Evolutionary conservation across 2,329 filamentous ascomycete genomes (phyloP), one percentile per base, ranked within the genome.

Genomic region (Fusarium xyrophilum): DNA sequence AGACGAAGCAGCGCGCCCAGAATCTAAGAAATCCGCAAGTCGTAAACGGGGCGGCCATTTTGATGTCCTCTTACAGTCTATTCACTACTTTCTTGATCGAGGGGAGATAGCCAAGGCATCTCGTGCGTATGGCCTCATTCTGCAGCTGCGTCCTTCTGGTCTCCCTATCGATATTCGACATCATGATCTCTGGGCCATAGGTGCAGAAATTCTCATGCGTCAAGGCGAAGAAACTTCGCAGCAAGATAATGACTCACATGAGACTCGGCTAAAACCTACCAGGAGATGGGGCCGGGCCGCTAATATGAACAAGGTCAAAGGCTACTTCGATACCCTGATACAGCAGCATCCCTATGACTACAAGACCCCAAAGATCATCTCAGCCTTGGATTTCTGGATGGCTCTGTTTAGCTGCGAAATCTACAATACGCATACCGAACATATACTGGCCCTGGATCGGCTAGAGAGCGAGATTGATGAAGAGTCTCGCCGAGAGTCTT

Each of bases 401-500:
- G 91, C 91, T 17, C 86, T 97, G 80, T 89, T 95, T 71, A 89
- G 89, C 50, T 86, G 93, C 46, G 95, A 96, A 86, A 86, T 97
- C 53, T 94, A 93, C 76, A 88, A 91, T 65, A 82, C 89, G 3
- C 87, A 92, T 73, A 83, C 87, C 47, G 88, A 88, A 80, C 85
- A 85, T 73, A 80, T 77, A 56, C 74, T 76, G 52, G 84, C 79
- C 14, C 73, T 85, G 38, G 76, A 81, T 56, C 76, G 74, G n/a
- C 58, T 62, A 28, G 73, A 69, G 7, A 77, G 75, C 13, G 76
- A 80, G 4, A 75, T 79, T 7, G 72, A 72, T 8, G 67, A 75
- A 67, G 35, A 62, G 63, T 10, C 52, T 70, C 56, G 51, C 6
- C 51, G 46, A 7, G 67, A 63, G 38, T 59, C 67, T 11, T 65